Evolutionary conservation across 2,329 filamentous ascomycete genomes (phyloP), one percentile per base, ranked within the genome.

Genomic region (Elsinoe australis): DNA sequence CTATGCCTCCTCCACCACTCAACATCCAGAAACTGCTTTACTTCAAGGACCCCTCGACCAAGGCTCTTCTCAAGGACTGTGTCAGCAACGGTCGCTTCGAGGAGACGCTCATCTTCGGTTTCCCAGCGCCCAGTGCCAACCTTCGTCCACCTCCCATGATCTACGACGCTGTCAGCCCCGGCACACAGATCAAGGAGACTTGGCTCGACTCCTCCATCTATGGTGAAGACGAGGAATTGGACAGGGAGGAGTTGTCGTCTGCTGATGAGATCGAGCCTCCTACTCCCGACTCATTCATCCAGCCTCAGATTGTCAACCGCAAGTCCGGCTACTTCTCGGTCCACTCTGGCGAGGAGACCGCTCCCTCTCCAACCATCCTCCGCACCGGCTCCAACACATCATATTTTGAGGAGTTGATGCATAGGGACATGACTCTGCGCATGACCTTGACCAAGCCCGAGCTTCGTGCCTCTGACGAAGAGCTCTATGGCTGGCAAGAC

Each of bases 361-460:
- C 31, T 3, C 31, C 32, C 1, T 47, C 44, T 6, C 44, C 44
- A 17, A 36, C 33, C 14, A 36, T 48, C 9, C 32, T 36, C 14
- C 31, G 45, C 32, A 38, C 38, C 18, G 19, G 15, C 9, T 48
- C 45, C 32, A 38, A 38, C 33, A 31, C 45, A 8, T 48, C 45
- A 10, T 48, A 48, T 33, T 48, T 48, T 31, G 45, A 48, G 45
- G 46, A 49, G 35, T 45, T 45, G 17, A 38, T 49, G 15, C 47
- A 48, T 29, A 41, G 52, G 14, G 89, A 96, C 64, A 95, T 95
- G 89, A 96, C 92, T 2, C 69, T 96, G 41, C 85, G 89, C 41
- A 94, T 96, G 88, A 96, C 90, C 0, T 75, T 96, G 48, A 96
- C 92, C 3, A 75, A 89, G 38, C 86, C 88, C 0, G 90, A 96